A percentile compares a stretch with the other conserved stretches of the same genome.
Conservation (phyloP, 768 basidiomycete species). For the Suillus americanus region DNA sequence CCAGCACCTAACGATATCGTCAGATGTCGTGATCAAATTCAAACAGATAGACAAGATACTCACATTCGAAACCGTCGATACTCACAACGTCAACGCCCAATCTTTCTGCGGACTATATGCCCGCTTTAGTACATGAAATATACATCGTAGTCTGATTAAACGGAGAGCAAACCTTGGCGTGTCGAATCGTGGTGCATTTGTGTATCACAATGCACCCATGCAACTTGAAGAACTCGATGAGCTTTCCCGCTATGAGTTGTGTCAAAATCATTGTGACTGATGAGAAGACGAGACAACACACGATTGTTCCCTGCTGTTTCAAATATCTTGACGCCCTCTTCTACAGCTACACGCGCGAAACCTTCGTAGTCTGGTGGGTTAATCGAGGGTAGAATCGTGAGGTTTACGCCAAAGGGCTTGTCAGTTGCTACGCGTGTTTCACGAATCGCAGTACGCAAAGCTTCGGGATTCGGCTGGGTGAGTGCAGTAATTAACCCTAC, state of each 20-base stretch:
- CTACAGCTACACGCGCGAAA: conserved; percentile 77
- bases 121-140: conserved; percentile 3
- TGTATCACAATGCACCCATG: conserved; percentile 80
- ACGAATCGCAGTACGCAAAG: conserved; percentile 74
- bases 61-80: conserved; percentile 92
- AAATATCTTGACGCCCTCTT: conserved; percentile 85
- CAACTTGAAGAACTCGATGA: conserved; percentile 83
- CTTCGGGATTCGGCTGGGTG: conserved; percentile 83
- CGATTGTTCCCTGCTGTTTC: conserved; percentile 94
- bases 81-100: conserved; percentile 86
- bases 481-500: conserved; percentile 82
- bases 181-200: conserved; percentile 85
- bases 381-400: conserved; percentile 86
- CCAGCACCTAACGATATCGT: conserved; percentile 66
- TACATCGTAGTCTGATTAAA: conserved; percentile 25
- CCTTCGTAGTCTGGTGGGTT: conserved; percentile 90
- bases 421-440: conserved; percentile 69
- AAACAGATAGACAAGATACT: conserved; percentile 17
- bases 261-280: background rate
- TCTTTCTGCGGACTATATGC: conserved; percentile 55
- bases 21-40: conserved; percentile 6
- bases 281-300: conserved; percentile 34
- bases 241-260: conserved; percentile 55
- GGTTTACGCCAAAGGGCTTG: conserved; percentile 83
- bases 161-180: conserved; percentile 62